Conservation (phyloP, 176 grass and related monocot species). For the Pharus latifolius region DNA sequence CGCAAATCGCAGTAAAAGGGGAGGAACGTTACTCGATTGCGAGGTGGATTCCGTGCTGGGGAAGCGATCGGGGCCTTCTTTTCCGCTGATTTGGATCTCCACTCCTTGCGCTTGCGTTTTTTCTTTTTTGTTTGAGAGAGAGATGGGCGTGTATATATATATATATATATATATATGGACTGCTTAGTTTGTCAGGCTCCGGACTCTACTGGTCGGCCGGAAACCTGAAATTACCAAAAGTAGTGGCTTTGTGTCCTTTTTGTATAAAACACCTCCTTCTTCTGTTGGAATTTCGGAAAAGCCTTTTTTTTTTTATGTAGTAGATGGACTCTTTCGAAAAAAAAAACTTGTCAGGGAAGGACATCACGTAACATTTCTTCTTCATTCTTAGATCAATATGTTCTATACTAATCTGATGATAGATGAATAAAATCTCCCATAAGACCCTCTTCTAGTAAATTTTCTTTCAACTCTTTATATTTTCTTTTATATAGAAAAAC, state of each 20-base stretch:
- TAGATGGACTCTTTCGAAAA: no score
- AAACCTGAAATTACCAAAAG: conserved; percentile 8
- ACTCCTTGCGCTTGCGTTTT: conserved; percentile 14
- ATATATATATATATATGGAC: no score
- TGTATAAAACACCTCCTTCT: background rate
- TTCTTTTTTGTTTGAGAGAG: background rate
- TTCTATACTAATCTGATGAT: no score
- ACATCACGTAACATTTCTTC: no score
- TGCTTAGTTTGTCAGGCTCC: conserved; percentile 31
- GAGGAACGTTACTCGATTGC: background rate
- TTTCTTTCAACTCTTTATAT: no score
- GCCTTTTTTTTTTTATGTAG: no score
- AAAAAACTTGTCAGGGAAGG: no score
- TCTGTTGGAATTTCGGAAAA: background rate
- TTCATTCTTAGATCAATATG: no score
- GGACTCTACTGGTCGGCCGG: conserved; percentile 17
- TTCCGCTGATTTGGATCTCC: conserved; percentile 40
- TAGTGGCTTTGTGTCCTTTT: background rate
- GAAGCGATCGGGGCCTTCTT: conserved; percentile 14
- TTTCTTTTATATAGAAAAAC: no score
- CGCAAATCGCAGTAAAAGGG: conserved; percentile 2
- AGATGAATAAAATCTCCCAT: no score
- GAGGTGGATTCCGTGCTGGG: background rate
- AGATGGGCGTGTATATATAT: background rate
- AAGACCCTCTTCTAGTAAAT: no score